A percentile compares a stretch with the other conserved stretches of the same genome.
Conservation (phyloP, 306 rosid species). For the Cucumis melo region DNA sequence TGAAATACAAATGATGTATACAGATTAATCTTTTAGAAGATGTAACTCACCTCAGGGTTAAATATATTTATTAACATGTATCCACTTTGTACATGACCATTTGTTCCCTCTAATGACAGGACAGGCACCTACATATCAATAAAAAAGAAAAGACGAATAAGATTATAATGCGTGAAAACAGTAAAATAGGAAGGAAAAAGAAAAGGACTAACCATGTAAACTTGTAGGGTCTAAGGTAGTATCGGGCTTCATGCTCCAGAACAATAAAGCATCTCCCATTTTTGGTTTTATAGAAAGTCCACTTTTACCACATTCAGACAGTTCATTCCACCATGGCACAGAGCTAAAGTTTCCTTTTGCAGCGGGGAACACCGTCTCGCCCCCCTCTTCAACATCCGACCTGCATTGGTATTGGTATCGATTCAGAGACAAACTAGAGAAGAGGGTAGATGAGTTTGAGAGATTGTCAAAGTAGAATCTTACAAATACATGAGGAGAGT, state of each 20-base stretch:
- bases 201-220: constrained; percentile 50
- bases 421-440: background rate
- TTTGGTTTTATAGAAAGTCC: constrained; percentile 75
- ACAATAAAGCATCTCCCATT: constrained; percentile 82
- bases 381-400: constrained; percentile 92
- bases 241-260: constrained; percentile 35
- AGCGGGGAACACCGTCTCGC: constrained; percentile 78
- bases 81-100: constrained; percentile 92
- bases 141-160: no score
- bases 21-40: background rate
- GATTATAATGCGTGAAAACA: no score
- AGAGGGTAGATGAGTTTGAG: background rate
- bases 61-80: constrained; percentile 66
- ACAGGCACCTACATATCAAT: constrained; percentile 41
- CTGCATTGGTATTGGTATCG: background rate
- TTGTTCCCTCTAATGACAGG: constrained; percentile 83
- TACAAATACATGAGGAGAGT: constrained; percentile 74
- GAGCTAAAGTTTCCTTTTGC: constrained; percentile 52
- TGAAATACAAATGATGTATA: no score
- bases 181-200: background rate
- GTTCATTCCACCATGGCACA: constrained; percentile 74
- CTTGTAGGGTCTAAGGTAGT: constrained; percentile 67
- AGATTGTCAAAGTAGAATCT: background rate
- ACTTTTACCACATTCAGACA: constrained; percentile 69
- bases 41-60: background rate